Conservation (phyloP, 257 asterid genomes). For the Nyctanthes arbortristis region DNA sequence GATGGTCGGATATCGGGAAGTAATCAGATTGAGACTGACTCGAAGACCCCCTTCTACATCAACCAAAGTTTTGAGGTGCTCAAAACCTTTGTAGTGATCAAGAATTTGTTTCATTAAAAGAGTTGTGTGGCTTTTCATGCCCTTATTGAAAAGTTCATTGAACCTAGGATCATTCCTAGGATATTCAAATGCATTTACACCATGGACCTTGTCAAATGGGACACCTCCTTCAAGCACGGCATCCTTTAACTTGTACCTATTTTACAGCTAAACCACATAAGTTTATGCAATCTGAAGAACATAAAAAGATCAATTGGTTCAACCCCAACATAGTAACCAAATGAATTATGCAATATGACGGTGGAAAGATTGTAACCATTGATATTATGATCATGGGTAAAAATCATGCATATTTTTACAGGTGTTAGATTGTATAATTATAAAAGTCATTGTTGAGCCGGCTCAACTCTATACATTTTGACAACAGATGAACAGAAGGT, state of each 20-base stretch:
- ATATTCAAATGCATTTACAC: constrained; percentile 13
- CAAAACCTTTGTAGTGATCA: constrained; percentile 40
- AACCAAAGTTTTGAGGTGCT: constrained; percentile 32
- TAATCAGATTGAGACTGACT: constrained; percentile 30
- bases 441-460: too few relatives aligned
- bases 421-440: too few relatives aligned
- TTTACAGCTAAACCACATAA: not conserved
- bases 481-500: too few relatives aligned
- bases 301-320: too few relatives aligned
- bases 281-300: too few relatives aligned
- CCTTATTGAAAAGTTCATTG: constrained; percentile 31
- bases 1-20: constrained; percentile 34
- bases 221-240: constrained; percentile 24
- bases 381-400: too few relatives aligned
- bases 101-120: constrained; percentile 32
- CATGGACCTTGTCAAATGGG: constrained; percentile 20
- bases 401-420: too few relatives aligned
- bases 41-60: constrained; percentile 65
- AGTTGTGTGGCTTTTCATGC: constrained; percentile 36
- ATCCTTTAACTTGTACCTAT: constrained; percentile 17
- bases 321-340: too few relatives aligned
- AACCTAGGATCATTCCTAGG: constrained; percentile 15
- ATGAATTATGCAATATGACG: too few relatives aligned
- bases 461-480: too few relatives aligned
- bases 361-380: too few relatives aligned